phyloP scores from a whole-genome alignment of 2,329 filamentous ascomycete genomes.

The Fusarium brachygibbosum region DNA sequence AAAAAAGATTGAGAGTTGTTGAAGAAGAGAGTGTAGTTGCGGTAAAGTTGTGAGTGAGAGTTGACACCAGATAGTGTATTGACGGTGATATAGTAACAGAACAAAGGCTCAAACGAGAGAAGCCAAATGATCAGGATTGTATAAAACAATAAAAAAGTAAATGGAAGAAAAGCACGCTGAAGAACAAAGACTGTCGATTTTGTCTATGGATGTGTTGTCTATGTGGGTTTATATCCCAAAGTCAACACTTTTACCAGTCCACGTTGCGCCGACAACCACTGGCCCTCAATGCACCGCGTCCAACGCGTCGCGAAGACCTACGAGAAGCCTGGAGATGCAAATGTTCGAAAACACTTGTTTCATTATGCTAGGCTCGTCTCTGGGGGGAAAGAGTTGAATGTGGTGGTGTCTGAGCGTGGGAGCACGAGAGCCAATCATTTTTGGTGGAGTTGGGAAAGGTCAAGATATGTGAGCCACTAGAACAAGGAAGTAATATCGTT shows the following conservation, averaged over 20 bases:
- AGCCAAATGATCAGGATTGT: constrained; percentile 21
- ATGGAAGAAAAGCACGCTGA: constrained; percentile 33
- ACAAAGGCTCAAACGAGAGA: constrained; percentile 46
- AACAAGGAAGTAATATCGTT: not conserved
- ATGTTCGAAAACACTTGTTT: constrained; percentile 36
- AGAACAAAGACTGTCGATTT: constrained; percentile 25
- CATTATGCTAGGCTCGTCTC: constrained; percentile 18
- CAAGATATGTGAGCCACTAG: constrained; percentile 1
- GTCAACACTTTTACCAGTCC: constrained; percentile 22
- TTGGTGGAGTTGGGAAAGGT: not conserved
- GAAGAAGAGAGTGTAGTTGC: constrained; percentile 26
- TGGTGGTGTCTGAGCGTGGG: constrained; percentile 34
- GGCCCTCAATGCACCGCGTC: constrained; percentile 22
- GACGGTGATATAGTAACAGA: not conserved
- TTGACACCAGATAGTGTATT: constrained; percentile 13
- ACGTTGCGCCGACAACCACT: constrained; percentile 44
- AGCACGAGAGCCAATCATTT: constrained; percentile 37
- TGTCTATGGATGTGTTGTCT: not conserved
- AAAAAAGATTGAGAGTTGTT: constrained; percentile 7
- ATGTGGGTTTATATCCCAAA: constrained; percentile 33
- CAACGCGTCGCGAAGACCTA: constrained; percentile 32
- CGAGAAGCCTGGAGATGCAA: not conserved
- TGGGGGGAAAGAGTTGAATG: constrained; percentile 7
- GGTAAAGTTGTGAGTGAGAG: constrained; percentile 13
- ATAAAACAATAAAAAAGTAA: not conserved